Conservation (phyloP, 2,329 filamentous ascomycete genomes). For the Microascus cirrosus region DNA sequence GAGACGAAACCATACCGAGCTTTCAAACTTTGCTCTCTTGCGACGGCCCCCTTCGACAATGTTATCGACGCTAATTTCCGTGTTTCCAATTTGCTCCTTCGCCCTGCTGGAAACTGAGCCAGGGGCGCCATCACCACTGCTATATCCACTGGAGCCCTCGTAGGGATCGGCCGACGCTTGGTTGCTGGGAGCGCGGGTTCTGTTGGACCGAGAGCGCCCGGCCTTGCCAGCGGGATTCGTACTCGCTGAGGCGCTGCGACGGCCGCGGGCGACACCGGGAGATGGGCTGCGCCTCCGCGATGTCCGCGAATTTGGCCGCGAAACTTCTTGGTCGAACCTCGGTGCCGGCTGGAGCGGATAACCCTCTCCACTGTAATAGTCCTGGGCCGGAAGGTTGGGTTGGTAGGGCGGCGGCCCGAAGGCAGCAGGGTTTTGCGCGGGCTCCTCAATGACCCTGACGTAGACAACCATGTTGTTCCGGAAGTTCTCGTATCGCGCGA, state of each 20-base stretch:
- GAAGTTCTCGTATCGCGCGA: slow-evolving; percentile 94
- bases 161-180: slow-evolving; percentile 45
- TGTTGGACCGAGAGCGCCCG: slow-evolving; percentile 56
- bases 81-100: slow-evolving; percentile 82
- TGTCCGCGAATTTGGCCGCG: slow-evolving; percentile 58
- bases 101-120: slow-evolving; percentile 54
- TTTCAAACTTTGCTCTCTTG: slow-evolving; percentile 91
- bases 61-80: slow-evolving; percentile 95
- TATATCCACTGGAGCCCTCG: slow-evolving; percentile 66
- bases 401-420: slow-evolving; percentile 29
- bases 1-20: slow-evolving; percentile 56
- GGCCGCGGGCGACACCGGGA: slow-evolving; percentile 51
- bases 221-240: slow-evolving; percentile 46
- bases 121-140: slow-evolving; percentile 78
- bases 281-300: slow-evolving; percentile 72
- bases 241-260: slow-evolving; percentile 65
- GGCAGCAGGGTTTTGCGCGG: slow-evolving; percentile 41
- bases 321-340: slow-evolving; percentile 48
- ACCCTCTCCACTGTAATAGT: slow-evolving; percentile 41
- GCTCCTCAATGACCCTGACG: slow-evolving; percentile 68
- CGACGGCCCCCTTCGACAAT: slow-evolving; percentile 94
- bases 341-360: slow-evolving; percentile 34
- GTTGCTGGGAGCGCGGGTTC: slow-evolving; percentile 38
- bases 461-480: slow-evolving; percentile 85
- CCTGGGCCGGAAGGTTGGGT: not conserved